Base-by-base conservation (phyloP, 2,329 filamentous ascomycete genomes). In the Alternaria arbusti region DNA sequence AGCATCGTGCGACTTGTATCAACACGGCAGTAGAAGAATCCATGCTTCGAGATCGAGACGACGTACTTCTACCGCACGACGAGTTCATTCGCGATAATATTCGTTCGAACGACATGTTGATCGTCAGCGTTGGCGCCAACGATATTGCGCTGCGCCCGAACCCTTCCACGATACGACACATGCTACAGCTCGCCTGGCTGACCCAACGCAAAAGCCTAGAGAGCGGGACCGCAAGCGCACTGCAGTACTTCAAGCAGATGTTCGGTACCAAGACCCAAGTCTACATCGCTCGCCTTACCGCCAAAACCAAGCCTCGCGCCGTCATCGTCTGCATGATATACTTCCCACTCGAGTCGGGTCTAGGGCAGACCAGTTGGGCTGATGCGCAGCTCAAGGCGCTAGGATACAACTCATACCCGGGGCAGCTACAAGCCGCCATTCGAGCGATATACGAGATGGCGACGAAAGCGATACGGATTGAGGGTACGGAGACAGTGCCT, bases 241-340 rank as follows among this genome's bases (percentile, higher is more conserved):
- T 81, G 2, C 22, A 47, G 6, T 75, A 81, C 61, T 80, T 81
- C 65, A 67, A 70, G 20, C 11, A 70, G 5, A 51, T 80, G 36
- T 80, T 81, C 61, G 70, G 74, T 1, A 55, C 63, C 1, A 70
- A 76, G 23, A 62, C 72, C 0, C 69, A 77, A 54, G 40, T 70
- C 5, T 81, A 80, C 57, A 63, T 80, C 49, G 43, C 54, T 0
- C 66, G 63, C 3, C 30, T 80, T 9, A 68, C 71, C 6, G 64
- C 70, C 6, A 73, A 70, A 23, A 74, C 72, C 2, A 79, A 75
- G 54, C 79, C 79, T 2, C 70, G 72, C 10, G 74, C 74, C 12
- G 70, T 80, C 11, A 68, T 80, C 15, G 69, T 79, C 5, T 80
- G 77, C 59, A 80, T 79, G 78, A 81, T 81, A 36, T 81, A 80